Evolutionary conservation across 176 grass and related monocot genomes (phyloP).

Genomic region (Juncus inflexus): DNA sequence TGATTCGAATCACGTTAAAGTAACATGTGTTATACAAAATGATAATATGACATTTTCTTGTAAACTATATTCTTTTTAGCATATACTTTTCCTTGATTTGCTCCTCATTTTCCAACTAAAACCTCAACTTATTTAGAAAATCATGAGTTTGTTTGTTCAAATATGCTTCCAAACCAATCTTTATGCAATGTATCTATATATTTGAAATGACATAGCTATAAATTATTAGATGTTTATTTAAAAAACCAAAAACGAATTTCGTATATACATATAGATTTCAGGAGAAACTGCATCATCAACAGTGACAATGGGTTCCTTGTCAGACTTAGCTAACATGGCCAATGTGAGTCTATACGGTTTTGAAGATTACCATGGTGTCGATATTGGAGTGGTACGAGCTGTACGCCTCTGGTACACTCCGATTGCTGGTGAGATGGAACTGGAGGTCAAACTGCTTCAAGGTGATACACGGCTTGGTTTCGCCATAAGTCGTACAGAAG

Average conservation of each 20-base stretch:
- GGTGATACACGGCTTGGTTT: conserved; percentile 82
- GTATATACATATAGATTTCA: conserved; percentile 43
- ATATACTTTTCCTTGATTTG: no score
- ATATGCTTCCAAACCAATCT: not conserved
- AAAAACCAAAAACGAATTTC: not conserved
- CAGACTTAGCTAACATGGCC: conserved; percentile 68
- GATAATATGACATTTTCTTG: no score
- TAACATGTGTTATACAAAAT: no score
- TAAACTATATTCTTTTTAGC: no score
- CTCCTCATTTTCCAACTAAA: no score
- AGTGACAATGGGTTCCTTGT: conserved; percentile 64
- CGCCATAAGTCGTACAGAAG: conserved; percentile 86
- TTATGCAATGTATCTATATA: not conserved
- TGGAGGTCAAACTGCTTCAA: conserved; percentile 60
- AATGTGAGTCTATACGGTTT: conserved; percentile 86
- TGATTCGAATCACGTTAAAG: not conserved
- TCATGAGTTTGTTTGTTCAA: no score
- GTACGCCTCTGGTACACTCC: conserved; percentile 78
- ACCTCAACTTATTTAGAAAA: no score
- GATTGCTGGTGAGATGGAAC: conserved; percentile 43
- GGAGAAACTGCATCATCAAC: conserved; percentile 71
- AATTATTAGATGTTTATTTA: not conserved
- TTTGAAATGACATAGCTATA: not conserved
- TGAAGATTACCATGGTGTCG: conserved; percentile 96
- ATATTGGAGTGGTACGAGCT: conserved; percentile 71